These are phyloP conservation scores for Balamuthia mandrillaris DNA, from an alignment of 208 protist genomes.

Conservation along the genomic window DNA sequence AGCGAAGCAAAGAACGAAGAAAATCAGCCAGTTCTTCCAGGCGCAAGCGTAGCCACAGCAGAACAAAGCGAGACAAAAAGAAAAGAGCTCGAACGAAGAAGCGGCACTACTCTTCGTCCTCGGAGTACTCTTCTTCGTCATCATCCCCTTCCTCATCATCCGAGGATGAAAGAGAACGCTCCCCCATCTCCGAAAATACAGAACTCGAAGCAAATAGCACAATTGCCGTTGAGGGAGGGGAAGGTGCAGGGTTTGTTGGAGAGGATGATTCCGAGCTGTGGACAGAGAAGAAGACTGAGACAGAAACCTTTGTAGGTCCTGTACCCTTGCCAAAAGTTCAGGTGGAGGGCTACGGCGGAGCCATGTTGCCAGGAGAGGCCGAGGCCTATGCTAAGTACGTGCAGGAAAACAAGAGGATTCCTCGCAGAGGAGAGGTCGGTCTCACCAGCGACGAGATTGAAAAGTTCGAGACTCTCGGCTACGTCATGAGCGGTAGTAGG, in stretches of 20 bases:
- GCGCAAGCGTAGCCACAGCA: not conserved
- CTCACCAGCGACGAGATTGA: slow-evolving; percentile 73
- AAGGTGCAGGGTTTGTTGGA: not conserved
- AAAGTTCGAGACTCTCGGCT: slow-evolving; percentile 74
- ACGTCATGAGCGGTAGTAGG: slow-evolving; percentile 79
- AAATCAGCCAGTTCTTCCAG: not conserved
- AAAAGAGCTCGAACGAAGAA: not conserved
- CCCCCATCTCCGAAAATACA: not conserved
- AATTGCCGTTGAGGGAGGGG: not conserved
- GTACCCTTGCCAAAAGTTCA: not conserved
- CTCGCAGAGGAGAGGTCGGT: slow-evolving; percentile 83
- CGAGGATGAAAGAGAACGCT: not conserved
- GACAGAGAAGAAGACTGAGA: not conserved
- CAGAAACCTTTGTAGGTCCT: not conserved
- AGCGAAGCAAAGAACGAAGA: not conserved
- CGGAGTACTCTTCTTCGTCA: not conserved
- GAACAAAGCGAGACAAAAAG: not conserved
- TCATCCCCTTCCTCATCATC: not conserved
- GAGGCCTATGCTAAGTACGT: slow-evolving; percentile 73
- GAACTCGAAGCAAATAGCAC: not conserved
- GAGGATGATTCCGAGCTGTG: not conserved
- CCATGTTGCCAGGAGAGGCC: slow-evolving; percentile 74
- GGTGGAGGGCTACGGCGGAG: slow-evolving; percentile 55
- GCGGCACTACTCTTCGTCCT: not conserved
- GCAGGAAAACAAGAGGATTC: slow-evolving; percentile 76